phyloP scores from a whole-genome alignment of 257 asterid genomes.

The Solanum peruvianum region DNA sequence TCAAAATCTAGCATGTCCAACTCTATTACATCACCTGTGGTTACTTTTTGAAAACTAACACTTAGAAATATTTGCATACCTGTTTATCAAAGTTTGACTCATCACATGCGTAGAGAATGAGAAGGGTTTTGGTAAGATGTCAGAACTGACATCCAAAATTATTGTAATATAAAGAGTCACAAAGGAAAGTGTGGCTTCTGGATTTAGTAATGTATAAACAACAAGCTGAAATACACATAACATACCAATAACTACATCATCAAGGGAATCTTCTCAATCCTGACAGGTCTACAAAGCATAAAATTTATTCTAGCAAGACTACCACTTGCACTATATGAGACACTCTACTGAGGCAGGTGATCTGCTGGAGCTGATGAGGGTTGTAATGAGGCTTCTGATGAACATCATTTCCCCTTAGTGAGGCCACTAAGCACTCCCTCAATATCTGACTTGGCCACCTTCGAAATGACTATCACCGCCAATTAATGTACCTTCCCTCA shows the following conservation, averaged over 20 bases:
- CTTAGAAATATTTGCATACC: not conserved
- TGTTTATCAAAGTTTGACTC: not conserved
- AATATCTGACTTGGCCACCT: not conserved
- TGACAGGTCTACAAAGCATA: not conserved
- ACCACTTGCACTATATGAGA: too few species aligned
- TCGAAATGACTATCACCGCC: not conserved
- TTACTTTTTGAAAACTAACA: too few species aligned
- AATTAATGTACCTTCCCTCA: not conserved
- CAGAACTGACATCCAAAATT: not conserved
- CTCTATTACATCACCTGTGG: not conserved
- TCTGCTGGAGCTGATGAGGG: not conserved
- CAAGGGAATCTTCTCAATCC: not conserved
- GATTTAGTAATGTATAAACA: not conserved
- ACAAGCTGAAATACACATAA: not conserved
- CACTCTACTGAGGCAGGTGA: not conserved
- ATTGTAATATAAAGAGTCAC: not conserved
- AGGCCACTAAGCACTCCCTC: not conserved
- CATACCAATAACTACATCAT: not conserved
- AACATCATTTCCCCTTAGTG: not conserved
- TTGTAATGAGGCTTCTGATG: not conserved
- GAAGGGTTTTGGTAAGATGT: not conserved
- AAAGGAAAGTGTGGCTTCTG: not conserved
- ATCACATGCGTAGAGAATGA: not conserved
- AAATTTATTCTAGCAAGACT: not conserved
- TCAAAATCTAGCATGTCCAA: not conserved